Evolutionary conservation across 73 alveolate species (phyloP).

Genomic region (Tetrahymena malaccensis): DNA sequence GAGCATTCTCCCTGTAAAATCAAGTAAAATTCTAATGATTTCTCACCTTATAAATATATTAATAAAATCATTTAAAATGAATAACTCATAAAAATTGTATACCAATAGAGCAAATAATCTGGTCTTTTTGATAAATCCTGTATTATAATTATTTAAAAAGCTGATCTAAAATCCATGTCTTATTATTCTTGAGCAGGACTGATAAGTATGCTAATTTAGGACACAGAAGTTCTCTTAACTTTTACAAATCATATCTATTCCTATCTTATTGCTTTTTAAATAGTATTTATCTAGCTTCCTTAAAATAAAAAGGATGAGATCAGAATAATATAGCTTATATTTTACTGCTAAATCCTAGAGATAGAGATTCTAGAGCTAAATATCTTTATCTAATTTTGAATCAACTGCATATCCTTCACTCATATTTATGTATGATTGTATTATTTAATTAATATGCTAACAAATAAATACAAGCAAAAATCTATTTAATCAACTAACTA

Average conservation of each 20-base stretch:
- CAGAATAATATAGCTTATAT: not conserved
- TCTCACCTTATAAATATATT: not conserved
- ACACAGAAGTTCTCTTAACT: not conserved
- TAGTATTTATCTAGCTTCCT: not conserved
- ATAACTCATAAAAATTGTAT: not conserved
- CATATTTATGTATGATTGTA: not conserved
- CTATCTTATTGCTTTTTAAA: not conserved
- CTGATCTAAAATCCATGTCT: not conserved
- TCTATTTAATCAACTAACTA: no score
- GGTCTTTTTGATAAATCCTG: not conserved
- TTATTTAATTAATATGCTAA: not conserved
- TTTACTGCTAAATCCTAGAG: not conserved
- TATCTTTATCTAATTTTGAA: not conserved
- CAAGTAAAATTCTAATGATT: not conserved
- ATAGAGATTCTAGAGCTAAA: not conserved
- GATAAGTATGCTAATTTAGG: not conserved
- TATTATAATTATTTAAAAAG: not conserved
- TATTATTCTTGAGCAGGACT: not conserved
- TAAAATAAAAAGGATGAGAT: not conserved
- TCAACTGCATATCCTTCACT: not conserved
- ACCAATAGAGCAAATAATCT: not conserved
- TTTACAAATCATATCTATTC: not conserved
- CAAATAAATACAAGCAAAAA: not conserved
- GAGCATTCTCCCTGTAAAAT: not conserved
- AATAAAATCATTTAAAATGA: not conserved